Evolutionary conservation across 306 rosid genomes (phyloP), one percentile per base, ranked within the genome.

Genomic region (Castanea crenata): DNA sequence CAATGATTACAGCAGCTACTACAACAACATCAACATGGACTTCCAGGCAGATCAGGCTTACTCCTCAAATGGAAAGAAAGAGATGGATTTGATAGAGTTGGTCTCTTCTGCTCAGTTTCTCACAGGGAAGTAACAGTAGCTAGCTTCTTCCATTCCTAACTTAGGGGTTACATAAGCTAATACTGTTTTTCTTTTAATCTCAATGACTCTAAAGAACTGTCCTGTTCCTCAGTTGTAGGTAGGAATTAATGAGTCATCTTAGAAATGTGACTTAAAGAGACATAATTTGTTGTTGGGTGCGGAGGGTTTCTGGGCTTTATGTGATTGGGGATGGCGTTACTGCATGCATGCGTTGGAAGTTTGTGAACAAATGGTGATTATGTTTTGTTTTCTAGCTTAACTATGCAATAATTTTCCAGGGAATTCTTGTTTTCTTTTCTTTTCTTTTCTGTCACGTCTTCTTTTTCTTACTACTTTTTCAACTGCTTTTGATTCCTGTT

Each of bases 61-160:
- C 44, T 55, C 61, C 64, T 73, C 70, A 5, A 69, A 64, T 3
- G 88, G 54, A 52, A 86, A 64, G 83, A 81, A 57, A 49, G 93
- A 92, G 81, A 87, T 91, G 88, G 97, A 89, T 84, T 81, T 90
- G 89, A 65, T 88, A 6, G 97, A 92, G 84, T 79, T 92, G 83
- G 82, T 89, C 79, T 78, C 89, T 76, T 84, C 83, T 49, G 21
- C 80, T 77, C 74, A 76, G 59, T 74, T 74, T 74, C 73, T 76
- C 88, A 44, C 32, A 69, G 27, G 19, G 74, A 70, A 70, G 79
- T 8, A 52, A 41, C 62, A 56, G 56, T 44, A 73, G 72, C 78
- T 64, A 73, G 72, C 74, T 64, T 73, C 68, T 73, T 65, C 10
- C 46, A 55, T 2, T 56, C 49, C 34, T 49, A 13, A 49, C 16